Evolutionary conservation across 2,329 filamentous ascomycete genomes (phyloP).

Genomic region (Penicillium brevicompactum): DNA sequence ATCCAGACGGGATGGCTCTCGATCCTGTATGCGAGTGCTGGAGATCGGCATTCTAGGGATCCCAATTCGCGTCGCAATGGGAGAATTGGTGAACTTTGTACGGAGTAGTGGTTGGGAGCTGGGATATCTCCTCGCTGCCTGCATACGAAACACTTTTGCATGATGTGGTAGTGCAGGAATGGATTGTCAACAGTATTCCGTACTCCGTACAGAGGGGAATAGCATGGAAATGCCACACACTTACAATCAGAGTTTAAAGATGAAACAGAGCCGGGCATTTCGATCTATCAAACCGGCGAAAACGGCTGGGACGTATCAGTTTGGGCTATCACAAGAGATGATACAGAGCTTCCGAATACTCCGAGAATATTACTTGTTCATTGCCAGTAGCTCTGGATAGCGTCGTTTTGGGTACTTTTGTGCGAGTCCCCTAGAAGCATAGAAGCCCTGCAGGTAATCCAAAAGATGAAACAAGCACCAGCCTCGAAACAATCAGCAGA

Average conservation of each 20-base stretch:
- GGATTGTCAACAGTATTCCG: neutral
- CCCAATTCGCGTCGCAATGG: neutral
- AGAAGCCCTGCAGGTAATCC: neutral
- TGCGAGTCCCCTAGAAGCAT: neutral
- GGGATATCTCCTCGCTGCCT: slow-evolving; percentile 1
- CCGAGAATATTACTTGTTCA: no score
- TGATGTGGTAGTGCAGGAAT: neutral
- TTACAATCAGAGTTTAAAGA: neutral
- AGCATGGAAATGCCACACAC: neutral
- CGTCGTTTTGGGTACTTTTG: neutral
- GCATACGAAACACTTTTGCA: slow-evolving; percentile 5
- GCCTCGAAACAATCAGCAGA: neutral
- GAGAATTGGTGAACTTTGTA: neutral
- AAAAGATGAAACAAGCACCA: neutral
- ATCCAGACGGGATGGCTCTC: neutral
- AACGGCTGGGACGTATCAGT: neutral
- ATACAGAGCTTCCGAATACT: neutral
- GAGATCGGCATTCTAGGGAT: slow-evolving; percentile 4
- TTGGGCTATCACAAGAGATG: neutral
- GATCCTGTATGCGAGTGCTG: neutral
- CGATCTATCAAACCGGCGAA: slow-evolving; percentile 1
- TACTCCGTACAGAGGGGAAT: neutral
- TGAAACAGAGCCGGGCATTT: neutral
- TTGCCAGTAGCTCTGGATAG: no score
- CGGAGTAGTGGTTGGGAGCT: neutral